Conservation (phyloP, 192 early-diverging fungal genomes). For the Ramicandelaber brevisporus region DNA sequence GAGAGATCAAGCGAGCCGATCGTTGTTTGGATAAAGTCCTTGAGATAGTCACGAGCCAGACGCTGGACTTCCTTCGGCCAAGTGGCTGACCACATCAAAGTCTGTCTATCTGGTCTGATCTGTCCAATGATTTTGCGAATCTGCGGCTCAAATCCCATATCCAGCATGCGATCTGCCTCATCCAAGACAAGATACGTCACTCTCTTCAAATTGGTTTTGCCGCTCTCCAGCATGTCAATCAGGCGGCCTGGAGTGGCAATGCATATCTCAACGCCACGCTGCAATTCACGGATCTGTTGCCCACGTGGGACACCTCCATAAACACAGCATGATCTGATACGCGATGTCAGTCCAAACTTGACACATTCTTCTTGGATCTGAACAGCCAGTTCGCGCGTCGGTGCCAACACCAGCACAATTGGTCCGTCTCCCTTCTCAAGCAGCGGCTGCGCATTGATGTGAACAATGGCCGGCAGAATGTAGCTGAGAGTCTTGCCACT, state of each 20-base stretch:
- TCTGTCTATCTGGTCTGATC: slow-evolving; percentile 92
- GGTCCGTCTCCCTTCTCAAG: slow-evolving; percentile 86
- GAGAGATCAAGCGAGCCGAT: slow-evolving; percentile 80
- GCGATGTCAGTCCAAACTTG: slow-evolving; percentile 70
- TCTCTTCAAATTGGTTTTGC: slow-evolving; percentile 69
- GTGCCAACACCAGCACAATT: slow-evolving; percentile 83
- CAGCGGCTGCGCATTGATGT: slow-evolving; percentile 92
- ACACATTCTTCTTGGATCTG: slow-evolving; percentile 90
- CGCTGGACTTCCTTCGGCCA: slow-evolving; percentile 94
- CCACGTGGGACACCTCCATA: slow-evolving; percentile 90
- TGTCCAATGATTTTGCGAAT: slow-evolving; percentile 94
- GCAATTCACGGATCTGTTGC: slow-evolving; percentile 68
- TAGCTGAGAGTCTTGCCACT: slow-evolving; percentile 93
- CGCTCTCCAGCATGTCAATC: slow-evolving; percentile 83
- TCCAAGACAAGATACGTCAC: slow-evolving; percentile 95
- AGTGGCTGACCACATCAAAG: slow-evolving; percentile 97
- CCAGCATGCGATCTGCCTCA: slow-evolving; percentile 97
- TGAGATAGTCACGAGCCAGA: slow-evolving; percentile 72
- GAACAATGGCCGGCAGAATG: slow-evolving; percentile 82
- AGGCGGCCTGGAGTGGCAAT: slow-evolving; percentile 96
- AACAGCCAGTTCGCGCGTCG: slow-evolving; percentile 88
- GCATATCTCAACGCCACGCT: slow-evolving; percentile 73
- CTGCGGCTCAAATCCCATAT: slow-evolving; percentile 98
- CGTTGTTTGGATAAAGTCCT: slow-evolving; percentile 90
- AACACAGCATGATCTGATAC: slow-evolving; percentile 81